Conservation (phyloP, 192 early-diverging fungal genomes). For the Polychytrium aggregatum region DNA sequence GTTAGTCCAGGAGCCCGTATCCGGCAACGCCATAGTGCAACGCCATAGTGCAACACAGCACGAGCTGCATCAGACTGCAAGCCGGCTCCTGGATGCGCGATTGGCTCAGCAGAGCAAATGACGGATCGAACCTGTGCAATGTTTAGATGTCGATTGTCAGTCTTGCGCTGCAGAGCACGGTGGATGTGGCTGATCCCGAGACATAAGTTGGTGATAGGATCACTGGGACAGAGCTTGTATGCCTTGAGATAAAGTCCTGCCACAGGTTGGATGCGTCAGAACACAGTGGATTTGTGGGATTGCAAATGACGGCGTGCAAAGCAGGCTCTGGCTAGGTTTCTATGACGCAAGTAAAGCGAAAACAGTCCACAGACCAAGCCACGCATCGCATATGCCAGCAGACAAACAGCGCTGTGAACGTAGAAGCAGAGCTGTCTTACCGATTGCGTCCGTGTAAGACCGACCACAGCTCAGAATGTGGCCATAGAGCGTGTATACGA, state of each 20-base stretch:
- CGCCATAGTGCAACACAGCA: no score
- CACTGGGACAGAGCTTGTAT: slow-evolving; percentile 42
- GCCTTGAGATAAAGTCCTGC: slow-evolving; percentile 42
- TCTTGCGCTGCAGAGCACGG: slow-evolving; percentile 54
- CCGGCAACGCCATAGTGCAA: slow-evolving; percentile 3
- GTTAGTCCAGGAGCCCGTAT: no score
- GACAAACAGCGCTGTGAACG: no score
- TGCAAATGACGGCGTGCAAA: no score
- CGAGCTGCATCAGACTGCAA: neutral
- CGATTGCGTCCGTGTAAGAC: slow-evolving; percentile 44
- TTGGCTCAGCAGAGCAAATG: neutral
- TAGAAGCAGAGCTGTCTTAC: no score
- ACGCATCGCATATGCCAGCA: neutral
- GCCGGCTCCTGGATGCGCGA: neutral
- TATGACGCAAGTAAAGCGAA: no score
- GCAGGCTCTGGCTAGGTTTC: no score
- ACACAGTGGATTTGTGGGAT: no score
- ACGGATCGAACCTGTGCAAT: slow-evolving; percentile 30
- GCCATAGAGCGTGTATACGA: slow-evolving; percentile 49
- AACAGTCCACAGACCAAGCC: neutral
- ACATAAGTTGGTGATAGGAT: slow-evolving; percentile 55
- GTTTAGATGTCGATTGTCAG: slow-evolving; percentile 58
- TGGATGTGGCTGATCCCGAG: slow-evolving; percentile 53
- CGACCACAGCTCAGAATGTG: slow-evolving; percentile 43
- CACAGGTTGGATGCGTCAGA: no score